Conservation (phyloP, 2,329 filamentous ascomycete species). For the Nemania diffusa region DNA sequence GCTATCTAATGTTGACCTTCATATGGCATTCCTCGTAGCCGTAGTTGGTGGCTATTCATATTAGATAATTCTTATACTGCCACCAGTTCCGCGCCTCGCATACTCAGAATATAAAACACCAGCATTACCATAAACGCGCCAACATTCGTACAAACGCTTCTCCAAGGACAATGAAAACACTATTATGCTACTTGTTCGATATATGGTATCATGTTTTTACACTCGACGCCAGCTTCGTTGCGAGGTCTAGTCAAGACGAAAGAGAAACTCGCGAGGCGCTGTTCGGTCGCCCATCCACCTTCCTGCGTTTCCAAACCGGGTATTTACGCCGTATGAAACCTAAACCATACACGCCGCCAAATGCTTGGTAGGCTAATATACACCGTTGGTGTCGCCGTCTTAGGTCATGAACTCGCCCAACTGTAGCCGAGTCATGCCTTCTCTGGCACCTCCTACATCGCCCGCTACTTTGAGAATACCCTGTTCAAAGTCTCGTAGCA, state of each 20-base stretch:
- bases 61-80: not conserved
- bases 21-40: not conserved
- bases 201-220: not conserved
- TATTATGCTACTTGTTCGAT: not conserved
- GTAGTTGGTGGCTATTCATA: not conserved
- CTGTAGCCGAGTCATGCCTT: constrained; percentile 69
- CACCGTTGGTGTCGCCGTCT: constrained; percentile 43
- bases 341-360: constrained; percentile 28
- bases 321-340: constrained; percentile 40
- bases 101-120: not conserved
- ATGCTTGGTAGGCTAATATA: constrained; percentile 42
- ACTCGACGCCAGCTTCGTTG: not conserved
- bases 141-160: not conserved
- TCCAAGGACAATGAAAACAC: not conserved
- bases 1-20: not conserved
- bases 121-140: not conserved
- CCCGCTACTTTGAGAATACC: constrained; percentile 72
- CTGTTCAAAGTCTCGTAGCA: constrained; percentile 72
- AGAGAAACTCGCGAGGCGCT: not conserved
- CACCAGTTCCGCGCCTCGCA: not conserved
- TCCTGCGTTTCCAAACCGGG: constrained; percentile 37
- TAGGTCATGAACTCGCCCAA: constrained; percentile 58
- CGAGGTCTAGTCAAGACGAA: not conserved
- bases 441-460: constrained; percentile 67
- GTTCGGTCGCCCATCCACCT: not conserved